These are phyloP conservation scores for Abrus precatorius DNA, from an alignment of 306 rosid genomes.

Conservation along the genomic window DNA sequence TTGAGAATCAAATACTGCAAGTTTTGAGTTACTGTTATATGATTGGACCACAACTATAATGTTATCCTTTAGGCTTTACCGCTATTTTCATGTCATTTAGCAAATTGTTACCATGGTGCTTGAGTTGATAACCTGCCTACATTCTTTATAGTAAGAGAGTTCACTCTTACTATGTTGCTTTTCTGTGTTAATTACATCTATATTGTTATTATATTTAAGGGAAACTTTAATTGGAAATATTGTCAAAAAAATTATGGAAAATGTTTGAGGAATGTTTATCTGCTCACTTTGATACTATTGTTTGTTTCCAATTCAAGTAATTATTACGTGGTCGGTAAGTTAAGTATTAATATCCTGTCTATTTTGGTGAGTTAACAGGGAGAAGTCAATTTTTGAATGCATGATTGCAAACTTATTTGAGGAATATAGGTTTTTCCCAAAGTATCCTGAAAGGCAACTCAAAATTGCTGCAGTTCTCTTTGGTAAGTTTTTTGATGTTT, in stretches of 20 bases:
- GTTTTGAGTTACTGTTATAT: neutral
- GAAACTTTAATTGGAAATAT: neutral
- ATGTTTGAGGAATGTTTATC: slow-evolving; percentile 10
- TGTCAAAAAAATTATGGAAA: slow-evolving; percentile 1
- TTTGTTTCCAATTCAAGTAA: slow-evolving; percentile 4
- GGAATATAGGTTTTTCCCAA: slow-evolving; percentile 93
- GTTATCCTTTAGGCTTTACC: neutral
- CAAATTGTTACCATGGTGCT: slow-evolving; percentile 4
- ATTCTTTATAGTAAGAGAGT: neutral
- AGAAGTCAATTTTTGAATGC: slow-evolving; percentile 83
- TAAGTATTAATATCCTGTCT: slow-evolving; percentile 29
- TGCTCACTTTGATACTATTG: neutral
- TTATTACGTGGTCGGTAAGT: slow-evolving; percentile 7
- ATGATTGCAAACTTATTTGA: slow-evolving; percentile 96
- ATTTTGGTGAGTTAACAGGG: slow-evolving; percentile 68
- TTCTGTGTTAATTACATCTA: slow-evolving; percentile 11
- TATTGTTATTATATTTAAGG: slow-evolving; percentile 2
- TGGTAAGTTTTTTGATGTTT: slow-evolving; percentile 63
- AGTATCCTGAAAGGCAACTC: slow-evolving; percentile 97
- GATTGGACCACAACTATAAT: neutral
- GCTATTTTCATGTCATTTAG: neutral
- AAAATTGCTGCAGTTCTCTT: slow-evolving; percentile 92
- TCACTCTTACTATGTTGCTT: neutral
- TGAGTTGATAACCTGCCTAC: slow-evolving; percentile 8
- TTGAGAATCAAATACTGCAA: neutral